Base-by-base conservation (phyloP, 2,329 filamentous ascomycete genomes). In the Ceratocystis eucalypticola region DNA sequence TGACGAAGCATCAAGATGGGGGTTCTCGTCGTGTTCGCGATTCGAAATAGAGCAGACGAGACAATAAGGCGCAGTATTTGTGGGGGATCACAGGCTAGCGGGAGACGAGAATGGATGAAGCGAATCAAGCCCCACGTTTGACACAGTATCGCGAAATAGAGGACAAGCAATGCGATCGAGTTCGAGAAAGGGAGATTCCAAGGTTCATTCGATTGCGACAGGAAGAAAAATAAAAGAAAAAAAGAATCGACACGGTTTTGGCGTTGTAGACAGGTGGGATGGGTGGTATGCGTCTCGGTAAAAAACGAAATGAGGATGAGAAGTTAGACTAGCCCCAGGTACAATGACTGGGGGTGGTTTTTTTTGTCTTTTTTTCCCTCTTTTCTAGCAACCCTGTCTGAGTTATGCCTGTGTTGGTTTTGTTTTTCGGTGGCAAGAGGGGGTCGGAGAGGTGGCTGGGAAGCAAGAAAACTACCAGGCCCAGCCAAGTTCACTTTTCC, bases 241-340 rank as follows among this genome's bases (percentile, higher is more conserved):
- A 33, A 46, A 59, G 33, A 59, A 33, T 59, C 4, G 55, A 37
- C 55, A 59, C 55, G 55, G 30, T 37, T 33, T 59, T 33, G 28
- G 55, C 28, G 55, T 30, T 8, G 44, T 22, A 20, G 44, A 48
- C 33, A 65, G 15, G 53, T 22, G 48, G 37, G 41, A 41, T 48
- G 33, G 57, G 59, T 62, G 37, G 44, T 55, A 46, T 62, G 65
- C 41, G 45, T 63, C 44, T 48, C 61, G 57, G 48, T 12, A 62
- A 66, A 66, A 66, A 66, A 66, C 28, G 46, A 66, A 66, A 66
- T 66, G 65, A 63, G 46, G 59, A 66, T 66, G 59, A 33, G 65
- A 66, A 66, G 45, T 33, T 57, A 37, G 48, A 44, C n/a, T 46
- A 37, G 20, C 46, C 62, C 59, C 61, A 62, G 59, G 65, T 55